phyloP scores from a whole-genome alignment of 1,139 yeast genomes.

The Kazachstania sp. region DNA sequence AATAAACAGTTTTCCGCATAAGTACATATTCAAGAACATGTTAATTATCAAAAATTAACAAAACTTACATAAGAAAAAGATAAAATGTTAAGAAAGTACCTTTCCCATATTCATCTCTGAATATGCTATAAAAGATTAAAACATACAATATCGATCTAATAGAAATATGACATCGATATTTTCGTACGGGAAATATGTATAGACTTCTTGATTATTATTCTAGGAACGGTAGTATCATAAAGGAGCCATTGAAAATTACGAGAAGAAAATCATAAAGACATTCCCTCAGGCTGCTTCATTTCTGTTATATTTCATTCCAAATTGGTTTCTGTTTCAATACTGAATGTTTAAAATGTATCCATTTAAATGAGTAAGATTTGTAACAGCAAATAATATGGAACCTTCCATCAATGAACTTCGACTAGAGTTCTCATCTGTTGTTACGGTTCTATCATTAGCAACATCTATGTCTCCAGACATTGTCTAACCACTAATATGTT shows the following conservation, averaged over 20 bases:
- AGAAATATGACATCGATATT: not conserved
- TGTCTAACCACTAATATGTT: too few species aligned
- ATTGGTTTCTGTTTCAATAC: too few species aligned
- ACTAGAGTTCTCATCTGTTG: too few species aligned
- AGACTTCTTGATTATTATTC: slow-evolving; percentile 28
- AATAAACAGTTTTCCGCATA: too few species aligned
- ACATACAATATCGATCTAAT: slow-evolving; percentile 5
- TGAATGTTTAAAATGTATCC: too few species aligned
- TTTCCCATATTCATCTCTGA: slow-evolving; percentile 27
- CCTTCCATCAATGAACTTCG: too few species aligned
- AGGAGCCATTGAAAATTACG: slow-evolving; percentile 1
- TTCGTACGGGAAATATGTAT: slow-evolving; percentile 31
- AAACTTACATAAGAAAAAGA: not conserved
- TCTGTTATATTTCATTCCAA: slow-evolving; percentile 4
- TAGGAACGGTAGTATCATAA: slow-evolving; percentile 24
- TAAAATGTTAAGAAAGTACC: slow-evolving; percentile 22
- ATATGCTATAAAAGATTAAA: slow-evolving; percentile 4
- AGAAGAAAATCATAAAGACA: not conserved
- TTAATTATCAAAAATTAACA: not conserved
- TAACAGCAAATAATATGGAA: too few species aligned
- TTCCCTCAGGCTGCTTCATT: slow-evolving; percentile 1
- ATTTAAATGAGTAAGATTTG: too few species aligned
- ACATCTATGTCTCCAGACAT: too few species aligned
- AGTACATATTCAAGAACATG: too few species aligned
- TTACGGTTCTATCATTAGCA: too few species aligned